Conservation (phyloP, 2,329 filamentous ascomycete species). For the Pestalotiopsis fici region DNA sequence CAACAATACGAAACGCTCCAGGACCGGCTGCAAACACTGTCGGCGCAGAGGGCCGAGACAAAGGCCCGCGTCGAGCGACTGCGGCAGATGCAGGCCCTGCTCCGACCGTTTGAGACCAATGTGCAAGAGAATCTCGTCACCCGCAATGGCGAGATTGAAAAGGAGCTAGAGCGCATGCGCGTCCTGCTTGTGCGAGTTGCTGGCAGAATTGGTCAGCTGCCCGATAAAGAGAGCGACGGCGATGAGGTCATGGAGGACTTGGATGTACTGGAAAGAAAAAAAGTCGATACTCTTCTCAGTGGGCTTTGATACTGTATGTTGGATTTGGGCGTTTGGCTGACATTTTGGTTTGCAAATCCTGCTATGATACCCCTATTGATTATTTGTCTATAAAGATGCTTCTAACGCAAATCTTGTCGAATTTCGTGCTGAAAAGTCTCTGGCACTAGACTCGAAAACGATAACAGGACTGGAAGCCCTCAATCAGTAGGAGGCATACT, state of each 20-base stretch:
- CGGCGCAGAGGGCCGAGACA: conserved; percentile 40
- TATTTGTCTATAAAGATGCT: not conserved
- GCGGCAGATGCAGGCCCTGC: conserved; percentile 48
- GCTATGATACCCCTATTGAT: not conserved
- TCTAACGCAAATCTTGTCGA: not conserved
- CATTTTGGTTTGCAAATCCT: not conserved
- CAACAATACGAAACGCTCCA: conserved; percentile 53
- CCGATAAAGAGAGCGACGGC: conserved; percentile 20
- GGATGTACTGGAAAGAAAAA: conserved; percentile 39
- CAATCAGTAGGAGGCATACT: not conserved
- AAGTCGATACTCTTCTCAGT: conserved; percentile 42
- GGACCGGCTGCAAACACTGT: conserved; percentile 49
- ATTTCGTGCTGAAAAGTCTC: not conserved
- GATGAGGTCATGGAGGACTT: conserved; percentile 33
- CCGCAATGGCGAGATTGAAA: conserved; percentile 64
- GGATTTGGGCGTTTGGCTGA: not conserved
- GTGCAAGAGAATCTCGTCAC: conserved; percentile 69
- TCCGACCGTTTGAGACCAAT: conserved; percentile 47
- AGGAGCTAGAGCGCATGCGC: conserved; percentile 67
- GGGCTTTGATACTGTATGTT: conserved; percentile 22
- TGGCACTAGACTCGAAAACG: not conserved
- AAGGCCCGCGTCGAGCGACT: conserved; percentile 46
- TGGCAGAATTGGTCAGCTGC: conserved; percentile 47
- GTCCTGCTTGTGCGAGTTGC: conserved; percentile 62
- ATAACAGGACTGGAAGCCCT: too few relatives aligned